Evolutionary conservation across 177 flowering plant genomes (phyloP).

Genomic region (Vitis hybrid): DNA sequence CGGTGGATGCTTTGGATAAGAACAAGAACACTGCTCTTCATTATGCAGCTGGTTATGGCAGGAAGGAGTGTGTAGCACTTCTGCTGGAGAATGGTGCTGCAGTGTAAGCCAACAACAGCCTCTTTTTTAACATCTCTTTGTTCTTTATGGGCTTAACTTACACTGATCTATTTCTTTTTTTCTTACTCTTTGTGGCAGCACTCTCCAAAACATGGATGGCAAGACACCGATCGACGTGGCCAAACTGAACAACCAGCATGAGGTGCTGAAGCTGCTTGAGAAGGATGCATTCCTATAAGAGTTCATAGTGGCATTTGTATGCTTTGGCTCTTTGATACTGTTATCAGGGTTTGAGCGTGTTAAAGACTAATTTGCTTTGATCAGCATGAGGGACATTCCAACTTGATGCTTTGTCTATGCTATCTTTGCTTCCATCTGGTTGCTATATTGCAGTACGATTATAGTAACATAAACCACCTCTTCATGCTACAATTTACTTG

Average conservation of each 20-base stretch:
- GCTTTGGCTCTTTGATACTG: background rate
- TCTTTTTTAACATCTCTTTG: background rate
- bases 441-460: background rate
- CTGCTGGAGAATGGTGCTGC: constrained; percentile 88
- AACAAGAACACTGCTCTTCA: constrained; percentile 96
- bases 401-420: constrained; percentile 6
- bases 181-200: constrained; percentile 41
- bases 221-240: constrained; percentile 97
- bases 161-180: background rate
- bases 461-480: too few species aligned
- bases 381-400: constrained; percentile 10
- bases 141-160: background rate
- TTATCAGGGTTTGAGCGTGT: background rate
- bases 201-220: constrained; percentile 91
- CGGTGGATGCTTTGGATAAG: constrained; percentile 87
- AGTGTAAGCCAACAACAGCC: constrained; percentile 56
- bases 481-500: background rate
- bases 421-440: background rate
- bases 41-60: constrained; percentile 97
- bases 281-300: constrained; percentile 80
- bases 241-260: constrained; percentile 85
- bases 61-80: constrained; percentile 92
- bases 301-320: background rate
- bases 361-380: constrained; percentile 11
- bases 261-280: constrained; percentile 88